Evolutionary conservation across 768 basidiomycete genomes (phyloP), one percentile per base, ranked within the genome.

Genomic region (Grammothele lineata): DNA sequence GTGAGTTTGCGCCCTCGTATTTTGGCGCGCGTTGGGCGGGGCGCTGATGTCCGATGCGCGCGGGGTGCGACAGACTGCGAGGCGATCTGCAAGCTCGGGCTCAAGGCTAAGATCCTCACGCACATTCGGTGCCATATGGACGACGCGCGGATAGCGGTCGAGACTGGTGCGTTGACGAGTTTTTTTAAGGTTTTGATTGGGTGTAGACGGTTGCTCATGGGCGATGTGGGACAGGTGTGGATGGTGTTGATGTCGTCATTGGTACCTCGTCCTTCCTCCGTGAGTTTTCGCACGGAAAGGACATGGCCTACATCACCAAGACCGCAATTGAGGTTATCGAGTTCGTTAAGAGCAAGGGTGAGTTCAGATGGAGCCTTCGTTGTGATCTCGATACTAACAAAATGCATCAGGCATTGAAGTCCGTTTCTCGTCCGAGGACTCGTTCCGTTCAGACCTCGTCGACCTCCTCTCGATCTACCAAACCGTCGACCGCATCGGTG

Each of bases 81-180:
- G 73, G 89, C 91, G 37, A 99, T 99, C 69, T 99, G 96, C 84
- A 94, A 92, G 77, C 90, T 98, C 57, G 93, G 94, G 2, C 76
- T 98, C 68, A 92, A 90, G 75, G 77, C 85, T 62, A 96, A 95
- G 78, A 93, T 98, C 68, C 80, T 98, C 53, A 99, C 96, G 5
- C 96, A 99, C 74, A 98, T 99, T 58, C 84, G 96, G 37, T 99
- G 96, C 68, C 96, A 99, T 67, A 98, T 99, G 96, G 94, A 98
- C 62, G 96, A 99, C 70, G 96, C 96, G 11, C 81, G 90, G 43
- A 92, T 97, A 61, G 96, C 96, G 30, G 94, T 98, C 43, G 95
- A 98, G 73, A 98, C 96, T 54, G 94, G 93, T 87, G 53, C 50
- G 77, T 40, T 14, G 27, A 7, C 27, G 27, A 7, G 8, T 30